A percentile compares a stretch with the other conserved stretches of the same genome.
Evolutionary conservation across 257 asterid species (phyloP).

Genomic region (Fraxinus excelsior): DNA sequence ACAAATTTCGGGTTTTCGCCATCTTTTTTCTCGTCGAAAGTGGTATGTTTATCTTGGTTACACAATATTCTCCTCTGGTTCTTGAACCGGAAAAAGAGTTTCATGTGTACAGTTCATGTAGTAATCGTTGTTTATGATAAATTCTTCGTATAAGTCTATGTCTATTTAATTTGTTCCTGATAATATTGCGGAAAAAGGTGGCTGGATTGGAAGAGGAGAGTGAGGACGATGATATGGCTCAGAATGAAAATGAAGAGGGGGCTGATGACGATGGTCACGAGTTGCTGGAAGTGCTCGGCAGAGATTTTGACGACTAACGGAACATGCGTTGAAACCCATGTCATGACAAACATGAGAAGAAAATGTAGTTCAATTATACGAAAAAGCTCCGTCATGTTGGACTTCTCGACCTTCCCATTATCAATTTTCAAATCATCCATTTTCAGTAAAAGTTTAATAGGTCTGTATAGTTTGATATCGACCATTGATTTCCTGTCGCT

Average conservation of each 20-base stretch:
- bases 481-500: no score
- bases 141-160: conserved; percentile 23
- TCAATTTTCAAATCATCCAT: conserved; percentile 40
- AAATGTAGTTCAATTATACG: conserved; percentile 39
- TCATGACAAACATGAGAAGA: conserved; percentile 24
- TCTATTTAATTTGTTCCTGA: background rate
- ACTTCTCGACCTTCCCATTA: conserved; percentile 28
- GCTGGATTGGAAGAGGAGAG: conserved; percentile 44
- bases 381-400: conserved; percentile 28
- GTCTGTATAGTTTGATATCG: no score
- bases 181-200: background rate
- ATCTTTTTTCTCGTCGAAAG: no score
- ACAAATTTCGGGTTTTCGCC: no score
- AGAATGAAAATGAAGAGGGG: conserved; percentile 44
- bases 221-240: conserved; percentile 44
- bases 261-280: conserved; percentile 23
- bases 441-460: no score
- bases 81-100: no score
- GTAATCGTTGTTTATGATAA: conserved; percentile 5
- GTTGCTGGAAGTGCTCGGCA: conserved; percentile 38
- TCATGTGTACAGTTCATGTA: no score
- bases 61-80: no score
- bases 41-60: no score
- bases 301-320: conserved; percentile 44
- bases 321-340: conserved; percentile 40